Evolutionary conservation across 148 eudicot genomes (phyloP).

Genomic region (Linanthus parryae): DNA sequence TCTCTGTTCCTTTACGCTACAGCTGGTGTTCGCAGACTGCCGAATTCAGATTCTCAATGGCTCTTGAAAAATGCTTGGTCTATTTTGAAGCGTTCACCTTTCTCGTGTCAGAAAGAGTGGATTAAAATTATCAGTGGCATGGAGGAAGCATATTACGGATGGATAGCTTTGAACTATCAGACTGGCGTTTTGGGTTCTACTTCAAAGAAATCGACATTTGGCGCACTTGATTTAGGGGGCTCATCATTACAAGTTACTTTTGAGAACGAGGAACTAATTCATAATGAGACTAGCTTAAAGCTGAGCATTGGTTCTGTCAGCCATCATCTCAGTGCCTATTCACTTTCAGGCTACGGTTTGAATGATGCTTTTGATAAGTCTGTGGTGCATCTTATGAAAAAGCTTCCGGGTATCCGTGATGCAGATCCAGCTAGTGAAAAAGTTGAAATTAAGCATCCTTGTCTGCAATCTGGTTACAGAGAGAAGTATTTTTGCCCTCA

Average conservation of each 20-base stretch:
- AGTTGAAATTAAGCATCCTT: conserved; percentile 75
- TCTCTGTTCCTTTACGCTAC: conserved; percentile 89
- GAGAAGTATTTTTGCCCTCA: conserved; percentile 64
- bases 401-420: conserved; percentile 40
- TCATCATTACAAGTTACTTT: conserved; percentile 97
- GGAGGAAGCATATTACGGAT: conserved; percentile 99
- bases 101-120: conserved; percentile 75
- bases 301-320: conserved; percentile 84
- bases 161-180: conserved; percentile 95
- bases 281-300: conserved; percentile 65
- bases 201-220: conserved; percentile 74
- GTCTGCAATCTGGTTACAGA: conserved; percentile 83
- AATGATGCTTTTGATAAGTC: conserved; percentile 99
- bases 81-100: conserved; percentile 59
- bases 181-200: conserved; percentile 56
- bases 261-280: conserved; percentile 56
- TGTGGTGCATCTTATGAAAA: conserved; percentile 65
- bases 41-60: conserved; percentile 81
- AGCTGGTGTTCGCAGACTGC: conserved; percentile 96
- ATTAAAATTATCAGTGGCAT: conserved; percentile 81
- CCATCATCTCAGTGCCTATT: conserved; percentile 93
- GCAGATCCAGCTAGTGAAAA: conserved; percentile 53
- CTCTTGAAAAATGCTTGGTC: conserved; percentile 79
- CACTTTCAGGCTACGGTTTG: conserved; percentile 89
- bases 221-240: conserved; percentile 98